A percentile compares a stretch with the other conserved stretches of the same genome.
These are phyloP conservation scores for Chaetomium sp. DNA, from an alignment of 2,329 filamentous ascomycete genomes.

Conservation along the genomic window DNA sequence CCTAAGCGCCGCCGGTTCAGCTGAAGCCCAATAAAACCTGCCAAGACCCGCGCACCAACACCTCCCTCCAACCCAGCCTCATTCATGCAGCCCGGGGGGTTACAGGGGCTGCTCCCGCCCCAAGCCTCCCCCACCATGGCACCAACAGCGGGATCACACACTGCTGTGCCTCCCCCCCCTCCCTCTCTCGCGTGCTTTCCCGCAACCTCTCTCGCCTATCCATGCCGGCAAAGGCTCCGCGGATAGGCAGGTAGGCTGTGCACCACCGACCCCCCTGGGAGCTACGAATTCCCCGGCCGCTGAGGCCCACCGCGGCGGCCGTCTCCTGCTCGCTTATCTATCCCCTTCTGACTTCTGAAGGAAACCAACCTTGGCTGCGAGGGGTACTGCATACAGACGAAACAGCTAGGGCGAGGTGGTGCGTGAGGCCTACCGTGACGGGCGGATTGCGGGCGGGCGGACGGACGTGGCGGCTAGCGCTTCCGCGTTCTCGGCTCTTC, in stretches of 20 bases:
- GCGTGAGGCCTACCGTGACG: background rate
- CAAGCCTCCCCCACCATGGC: background rate
- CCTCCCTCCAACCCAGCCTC: background rate
- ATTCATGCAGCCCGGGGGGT: background rate
- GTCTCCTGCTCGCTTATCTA: background rate
- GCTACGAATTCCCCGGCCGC: background rate
- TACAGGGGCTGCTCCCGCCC: background rate
- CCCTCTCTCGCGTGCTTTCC: background rate
- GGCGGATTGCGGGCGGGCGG: background rate
- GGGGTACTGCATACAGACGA: no score
- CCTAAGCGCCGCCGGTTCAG: background rate
- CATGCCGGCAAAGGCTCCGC: background rate
- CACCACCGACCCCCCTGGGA: background rate
- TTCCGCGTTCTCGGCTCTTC: background rate
- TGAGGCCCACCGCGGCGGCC: background rate
- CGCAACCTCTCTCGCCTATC: no score
- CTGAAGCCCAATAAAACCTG: constrained; percentile 2
- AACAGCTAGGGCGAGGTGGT: background rate
- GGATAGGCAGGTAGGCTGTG: background rate
- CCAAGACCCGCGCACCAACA: background rate
- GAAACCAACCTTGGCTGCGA: background rate
- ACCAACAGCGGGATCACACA: background rate
- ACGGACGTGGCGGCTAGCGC: background rate
- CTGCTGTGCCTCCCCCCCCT: background rate
- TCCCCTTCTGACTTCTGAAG: background rate